A percentile compares a stretch with the other conserved stretches of the same genome.
phyloP scores from a whole-genome alignment of 768 basidiomycete genomes.

The Collybia mongolica region DNA sequence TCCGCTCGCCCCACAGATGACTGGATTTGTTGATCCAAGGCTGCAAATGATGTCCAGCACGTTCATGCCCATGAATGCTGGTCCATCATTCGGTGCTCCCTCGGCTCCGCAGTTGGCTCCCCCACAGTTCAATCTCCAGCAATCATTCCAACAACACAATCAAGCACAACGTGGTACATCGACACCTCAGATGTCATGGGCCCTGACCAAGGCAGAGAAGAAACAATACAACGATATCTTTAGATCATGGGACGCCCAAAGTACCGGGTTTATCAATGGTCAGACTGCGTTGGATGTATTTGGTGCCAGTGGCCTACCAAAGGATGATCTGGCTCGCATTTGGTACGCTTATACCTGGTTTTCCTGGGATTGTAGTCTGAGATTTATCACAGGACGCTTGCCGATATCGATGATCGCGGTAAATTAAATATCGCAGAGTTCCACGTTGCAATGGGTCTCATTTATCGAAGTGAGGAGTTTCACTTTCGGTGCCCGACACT shows the following conservation, averaged over 20 bases:
- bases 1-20: conserved; percentile 68
- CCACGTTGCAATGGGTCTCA: conserved; percentile 97
- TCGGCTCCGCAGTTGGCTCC: conserved; percentile 67
- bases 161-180: conserved; percentile 66
- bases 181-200: conserved; percentile 80
- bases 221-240: conserved; percentile 97
- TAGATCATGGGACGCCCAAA: conserved; percentile 87
- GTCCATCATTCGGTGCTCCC: conserved; percentile 52
- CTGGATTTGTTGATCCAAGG: conserved; percentile 81
- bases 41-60: conserved; percentile 87
- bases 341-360: conserved; percentile 57
- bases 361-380: conserved; percentile 2
- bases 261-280: conserved; percentile 84
- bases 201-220: conserved; percentile 84
- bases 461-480: conserved; percentile 81
- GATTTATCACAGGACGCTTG: conserved; percentile 66
- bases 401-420: conserved; percentile 91
- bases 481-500: not conserved
- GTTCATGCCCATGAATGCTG: conserved; percentile 79
- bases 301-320: conserved; percentile 85
- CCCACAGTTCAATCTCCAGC: conserved; percentile 70
- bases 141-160: conserved; percentile 87
- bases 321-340: conserved; percentile 89
- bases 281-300: conserved; percentile 88
- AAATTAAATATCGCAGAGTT: conserved; percentile 96